Evolutionary conservation across 2,329 filamentous ascomycete genomes (phyloP).

Genomic region (Allantophomopsis cytisporea): DNA sequence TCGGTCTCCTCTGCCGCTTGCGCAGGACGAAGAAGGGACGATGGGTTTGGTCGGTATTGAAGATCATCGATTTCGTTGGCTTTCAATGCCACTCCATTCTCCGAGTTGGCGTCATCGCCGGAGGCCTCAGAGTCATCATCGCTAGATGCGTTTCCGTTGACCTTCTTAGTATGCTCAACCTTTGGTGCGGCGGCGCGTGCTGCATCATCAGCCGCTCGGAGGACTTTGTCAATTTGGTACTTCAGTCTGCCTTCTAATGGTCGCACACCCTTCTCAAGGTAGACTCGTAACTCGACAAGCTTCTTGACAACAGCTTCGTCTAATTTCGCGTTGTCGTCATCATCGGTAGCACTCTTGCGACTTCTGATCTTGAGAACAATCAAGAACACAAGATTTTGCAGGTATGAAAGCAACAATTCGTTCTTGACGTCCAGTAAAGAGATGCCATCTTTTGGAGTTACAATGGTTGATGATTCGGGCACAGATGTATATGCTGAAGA

Average conservation of each 20-base stretch:
- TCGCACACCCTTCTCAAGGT: slow-evolving; percentile 82
- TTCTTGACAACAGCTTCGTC: slow-evolving; percentile 66
- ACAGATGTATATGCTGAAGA: slow-evolving; percentile 33
- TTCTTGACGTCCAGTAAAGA: slow-evolving; percentile 94
- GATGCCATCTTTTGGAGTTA: slow-evolving; percentile 74
- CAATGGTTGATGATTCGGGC: slow-evolving; percentile 49
- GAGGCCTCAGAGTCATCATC: slow-evolving; percentile 19
- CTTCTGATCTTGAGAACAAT: slow-evolving; percentile 70
- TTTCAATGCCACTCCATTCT: slow-evolving; percentile 10
- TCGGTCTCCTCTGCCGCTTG: slow-evolving; percentile 9
- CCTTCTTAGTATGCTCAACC: slow-evolving; percentile 22
- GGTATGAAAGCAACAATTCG: slow-evolving; percentile 89
- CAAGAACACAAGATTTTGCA: slow-evolving; percentile 86
- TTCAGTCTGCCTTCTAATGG: slow-evolving; percentile 83
- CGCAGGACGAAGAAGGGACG: slow-evolving; percentile 21
- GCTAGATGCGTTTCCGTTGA: slow-evolving; percentile 6
- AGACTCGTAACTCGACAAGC: slow-evolving; percentile 81
- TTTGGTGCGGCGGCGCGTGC: slow-evolving; percentile 5
- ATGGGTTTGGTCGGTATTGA: slow-evolving; percentile 46
- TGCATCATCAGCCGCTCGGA: slow-evolving; percentile 68
- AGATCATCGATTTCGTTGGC: slow-evolving; percentile 37
- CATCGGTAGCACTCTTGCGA: slow-evolving; percentile 18
- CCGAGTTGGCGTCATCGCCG: slow-evolving; percentile 15
- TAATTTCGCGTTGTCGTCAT: slow-evolving; percentile 22
- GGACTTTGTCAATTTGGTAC: slow-evolving; percentile 91